phyloP scores from a whole-genome alignment of 495 filamentous ascomycete species.

The Tuber calosporum region DNA sequence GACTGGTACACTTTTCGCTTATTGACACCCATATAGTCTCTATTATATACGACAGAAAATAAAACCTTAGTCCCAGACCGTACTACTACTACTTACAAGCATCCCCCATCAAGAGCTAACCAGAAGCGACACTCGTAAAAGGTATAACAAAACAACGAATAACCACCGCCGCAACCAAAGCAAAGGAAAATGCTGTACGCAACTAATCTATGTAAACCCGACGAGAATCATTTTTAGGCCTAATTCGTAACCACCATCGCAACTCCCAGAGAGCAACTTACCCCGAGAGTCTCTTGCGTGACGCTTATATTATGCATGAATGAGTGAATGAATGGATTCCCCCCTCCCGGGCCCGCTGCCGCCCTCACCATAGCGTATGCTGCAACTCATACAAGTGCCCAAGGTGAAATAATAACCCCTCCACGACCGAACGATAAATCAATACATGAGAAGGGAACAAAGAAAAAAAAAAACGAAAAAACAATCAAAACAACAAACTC shows the following conservation, averaged over 20 bases:
- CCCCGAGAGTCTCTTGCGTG: neutral
- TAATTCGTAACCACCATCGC: neutral
- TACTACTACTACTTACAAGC: neutral
- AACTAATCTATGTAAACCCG: constrained; percentile 2
- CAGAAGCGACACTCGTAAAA: constrained; percentile 13
- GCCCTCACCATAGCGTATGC: neutral
- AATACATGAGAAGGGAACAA: neutral
- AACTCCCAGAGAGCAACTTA: neutral
- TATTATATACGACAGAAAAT: constrained; percentile 11
- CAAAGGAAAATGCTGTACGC: constrained; percentile 15
- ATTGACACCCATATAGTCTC: too few relatives aligned
- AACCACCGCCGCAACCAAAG: constrained; percentile 17
- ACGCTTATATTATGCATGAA: neutral
- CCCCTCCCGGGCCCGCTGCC: neutral
- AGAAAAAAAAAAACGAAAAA: too few relatives aligned
- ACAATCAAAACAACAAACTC: constrained; percentile 10
- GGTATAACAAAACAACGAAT: constrained; percentile 10
- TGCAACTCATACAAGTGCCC: neutral
- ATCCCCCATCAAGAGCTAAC: neutral
- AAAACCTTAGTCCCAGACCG: neutral
- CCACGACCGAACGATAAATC: neutral
- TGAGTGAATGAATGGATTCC: neutral
- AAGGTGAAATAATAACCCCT: constrained; percentile 9
- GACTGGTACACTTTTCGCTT: too few relatives aligned
- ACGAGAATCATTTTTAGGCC: neutral